Base-by-base conservation (phyloP, 169 alveolate species). In the Plasmodium billcollinsi region DNA sequence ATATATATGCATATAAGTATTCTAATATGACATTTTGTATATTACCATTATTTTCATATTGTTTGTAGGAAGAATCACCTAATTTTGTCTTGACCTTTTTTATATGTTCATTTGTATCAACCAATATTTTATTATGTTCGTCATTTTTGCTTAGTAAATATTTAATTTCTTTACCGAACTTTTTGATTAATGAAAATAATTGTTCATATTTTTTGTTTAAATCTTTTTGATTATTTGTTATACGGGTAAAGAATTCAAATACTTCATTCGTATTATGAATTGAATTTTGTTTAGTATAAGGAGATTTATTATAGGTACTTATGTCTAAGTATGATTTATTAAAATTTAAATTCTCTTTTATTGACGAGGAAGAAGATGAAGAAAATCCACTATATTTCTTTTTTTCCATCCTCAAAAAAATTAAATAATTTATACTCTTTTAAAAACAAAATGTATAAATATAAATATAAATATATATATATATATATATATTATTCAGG, bases 151-250 rank as follows among this genome's bases (percentile, higher is more conserved):
- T 59, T 14, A 78, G 89, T 33, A 78, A 70, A 70, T 78, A 78
- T 49, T 78, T 78, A 47, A 78, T 78, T 78, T 78, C 89, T 52
- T 78, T 78, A 45, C 89, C 89, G 50, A 78, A 78, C 43, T 78
- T 78, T 65, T 78, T 78, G 54, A 78, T 78, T 67, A 78, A 33
- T 33, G 89, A 78, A 78, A 78, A 78, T 65, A 78, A 20, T 21
- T 78, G 89, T 14, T 78, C 89, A 52, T 78, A 78, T 59, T 65
- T 78, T 59, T 78, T 78, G 61, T 70, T 78, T 65, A 78, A 59
- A 45, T 78, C 89, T 59, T 78, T 78, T 45, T 78, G 89, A 69
- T 78, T 78, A 69, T 50, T 78, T 18, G 89, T 78, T 58, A 78
- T 78, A 56, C 89, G 47, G 8, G 89, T 78, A 33, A 78, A 78